These are phyloP conservation scores for Colletotrichum brevisporum DNA, from an alignment of 2,329 filamentous ascomycete genomes.

Conservation along the genomic window DNA sequence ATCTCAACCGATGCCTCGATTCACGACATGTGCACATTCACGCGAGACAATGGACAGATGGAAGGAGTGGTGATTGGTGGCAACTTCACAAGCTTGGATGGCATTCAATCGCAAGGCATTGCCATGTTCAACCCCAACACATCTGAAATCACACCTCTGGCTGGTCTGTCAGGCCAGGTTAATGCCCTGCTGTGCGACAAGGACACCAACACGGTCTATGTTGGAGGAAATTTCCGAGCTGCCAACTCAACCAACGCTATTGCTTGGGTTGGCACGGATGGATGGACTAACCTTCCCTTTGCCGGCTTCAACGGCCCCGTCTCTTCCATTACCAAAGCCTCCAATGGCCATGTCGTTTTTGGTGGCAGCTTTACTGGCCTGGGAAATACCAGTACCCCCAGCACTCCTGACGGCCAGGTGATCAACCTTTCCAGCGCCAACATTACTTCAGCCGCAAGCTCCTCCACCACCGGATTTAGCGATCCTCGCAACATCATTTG, in stretches of 20 bases:
- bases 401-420: constrained; percentile 78
- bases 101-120: constrained; percentile 81
- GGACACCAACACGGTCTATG: constrained; percentile 83
- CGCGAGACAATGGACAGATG: constrained; percentile 74
- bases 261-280: constrained; percentile 77
- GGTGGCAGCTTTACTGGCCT: constrained; percentile 91
- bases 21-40: constrained; percentile 87
- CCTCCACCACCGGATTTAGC: constrained; percentile 74
- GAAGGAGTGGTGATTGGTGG: constrained; percentile 88
- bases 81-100: constrained; percentile 93
- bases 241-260: constrained; percentile 91
- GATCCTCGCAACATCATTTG: constrained; percentile 89
- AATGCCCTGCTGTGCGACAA: constrained; percentile 87
- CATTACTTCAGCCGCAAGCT: constrained; percentile 76
- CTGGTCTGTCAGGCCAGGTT: constrained; percentile 87
- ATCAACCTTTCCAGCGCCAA: constrained; percentile 88
- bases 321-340: constrained; percentile 83
- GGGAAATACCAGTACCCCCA: constrained; percentile 81
- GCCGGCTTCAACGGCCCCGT: constrained; percentile 95
- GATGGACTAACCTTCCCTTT: constrained; percentile 88
- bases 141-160: constrained; percentile 77
- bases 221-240: constrained; percentile 88
- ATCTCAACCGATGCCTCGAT: constrained; percentile 87
- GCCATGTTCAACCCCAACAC: constrained; percentile 85
- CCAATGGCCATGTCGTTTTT: constrained; percentile 90